Base-by-base conservation (phyloP, 2,329 filamentous ascomycete genomes). In the Spiromastix sp. region DNA sequence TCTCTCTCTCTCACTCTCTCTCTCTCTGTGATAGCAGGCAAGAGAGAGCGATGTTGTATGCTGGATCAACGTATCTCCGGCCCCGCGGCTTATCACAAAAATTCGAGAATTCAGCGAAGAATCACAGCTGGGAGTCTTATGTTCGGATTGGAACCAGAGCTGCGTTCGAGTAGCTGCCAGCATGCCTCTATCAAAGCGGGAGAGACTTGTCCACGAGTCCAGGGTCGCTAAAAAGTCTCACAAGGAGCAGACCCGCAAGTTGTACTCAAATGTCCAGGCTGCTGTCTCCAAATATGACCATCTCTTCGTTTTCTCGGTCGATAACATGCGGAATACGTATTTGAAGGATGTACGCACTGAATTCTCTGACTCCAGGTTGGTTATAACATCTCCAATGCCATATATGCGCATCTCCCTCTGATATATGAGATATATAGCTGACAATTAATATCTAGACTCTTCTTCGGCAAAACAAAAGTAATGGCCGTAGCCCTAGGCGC, bases 381-480 rank as follows among this genome's bases (percentile, higher is more conserved):
- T 38, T 15, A 36, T 17, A 11, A 21, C 28, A 28, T 32, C 13
- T 34, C 34, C 20, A 26, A n/a, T n/a, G n/a, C n/a, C n/a, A n/a
- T n/a, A 15, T 28, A 25, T n/a, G 28, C 17, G n/a, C 20, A 30
- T 8, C 5, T 11, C n/a, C 15, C 12, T 9, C 34, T 12, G n/a
- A 37, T 21, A 2, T 21, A 27, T 28, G 5, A 27, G 11, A 19
- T 19, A 11, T 27, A 6, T n/a, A 8, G 10, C 32, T 29, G 34
- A 42, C 21, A 36, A 38, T 30, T 15, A 13, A 18, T n/a, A 16
- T 30, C 31, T 51, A 91, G 87, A 50, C 70, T 98, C 59, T 96
- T 96, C 77, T 96, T 95, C 64, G 91, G 89, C 66, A 98, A 96
- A 70, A 96, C 89, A 41, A 96, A 96, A 67, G 87, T 98, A 61